Conservation (phyloP, 2,329 filamentous ascomycete species). For the Apiospora saccharicola region DNA sequence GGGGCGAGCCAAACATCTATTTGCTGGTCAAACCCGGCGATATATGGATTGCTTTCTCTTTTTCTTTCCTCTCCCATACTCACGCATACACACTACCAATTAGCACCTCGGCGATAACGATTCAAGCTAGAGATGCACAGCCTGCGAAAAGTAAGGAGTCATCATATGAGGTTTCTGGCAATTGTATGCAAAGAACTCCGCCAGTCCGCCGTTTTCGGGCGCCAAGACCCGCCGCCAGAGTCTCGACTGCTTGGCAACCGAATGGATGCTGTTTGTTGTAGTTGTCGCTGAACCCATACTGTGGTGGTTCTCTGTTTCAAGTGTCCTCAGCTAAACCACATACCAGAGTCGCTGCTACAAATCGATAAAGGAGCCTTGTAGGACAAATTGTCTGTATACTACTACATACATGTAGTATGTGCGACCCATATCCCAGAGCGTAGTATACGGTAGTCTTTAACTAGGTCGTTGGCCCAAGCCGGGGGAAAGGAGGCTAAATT, state of each 20-base stretch:
- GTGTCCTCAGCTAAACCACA: background rate
- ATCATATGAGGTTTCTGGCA: background rate
- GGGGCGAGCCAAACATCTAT: background rate
- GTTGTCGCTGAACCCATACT: background rate
- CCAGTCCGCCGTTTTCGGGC: background rate
- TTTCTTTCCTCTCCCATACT: background rate
- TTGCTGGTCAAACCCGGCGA: background rate
- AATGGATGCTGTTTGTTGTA: background rate
- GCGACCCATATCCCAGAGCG: background rate
- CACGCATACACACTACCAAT: background rate
- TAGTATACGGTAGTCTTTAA: background rate
- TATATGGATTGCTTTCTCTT: background rate
- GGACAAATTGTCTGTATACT: background rate
- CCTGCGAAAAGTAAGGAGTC: background rate
- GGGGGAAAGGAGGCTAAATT: constrained; percentile 16
- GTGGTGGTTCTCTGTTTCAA: no score
- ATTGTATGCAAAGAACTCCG: background rate
- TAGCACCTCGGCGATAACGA: no score
- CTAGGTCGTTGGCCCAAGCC: background rate
- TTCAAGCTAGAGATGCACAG: background rate
- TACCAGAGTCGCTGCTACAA: background rate
- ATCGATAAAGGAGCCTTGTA: background rate
- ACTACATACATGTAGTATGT: no score
- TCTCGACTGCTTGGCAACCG: background rate
- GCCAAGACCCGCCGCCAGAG: background rate